Percentiles rank a stretch among this genome's conserved stretches.
Evolutionary conservation across 2,329 filamentous ascomycete genomes (phyloP).

Genomic region (Sarocladium brachiariae): DNA sequence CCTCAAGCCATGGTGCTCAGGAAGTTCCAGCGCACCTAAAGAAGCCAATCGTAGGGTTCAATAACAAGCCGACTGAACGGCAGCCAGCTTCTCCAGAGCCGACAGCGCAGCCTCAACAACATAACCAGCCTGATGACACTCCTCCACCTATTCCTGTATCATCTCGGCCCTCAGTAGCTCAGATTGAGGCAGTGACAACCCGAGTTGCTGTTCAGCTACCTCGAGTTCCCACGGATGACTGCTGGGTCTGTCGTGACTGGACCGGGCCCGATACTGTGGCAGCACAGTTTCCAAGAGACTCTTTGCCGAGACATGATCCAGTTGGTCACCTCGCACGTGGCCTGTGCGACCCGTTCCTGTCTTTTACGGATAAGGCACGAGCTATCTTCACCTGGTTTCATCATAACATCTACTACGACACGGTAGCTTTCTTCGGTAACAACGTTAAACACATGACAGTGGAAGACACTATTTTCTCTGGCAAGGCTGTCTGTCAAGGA

Average conservation of each 20-base stretch:
- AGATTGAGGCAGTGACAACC: constrained; percentile 39
- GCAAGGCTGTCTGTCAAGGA: constrained; percentile 84
- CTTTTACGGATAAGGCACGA: constrained; percentile 81
- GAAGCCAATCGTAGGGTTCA: constrained; percentile 8
- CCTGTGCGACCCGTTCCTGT: constrained; percentile 73
- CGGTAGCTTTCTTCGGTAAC: constrained; percentile 68
- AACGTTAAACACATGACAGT: constrained; percentile 61
- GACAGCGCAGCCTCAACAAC: constrained; percentile 7
- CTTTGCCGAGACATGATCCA: constrained; percentile 58
- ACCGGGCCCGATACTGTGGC: constrained; percentile 73
- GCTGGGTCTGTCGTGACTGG: constrained; percentile 83
- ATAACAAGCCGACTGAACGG: constrained; percentile 3
- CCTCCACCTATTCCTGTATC: constrained; percentile 47
- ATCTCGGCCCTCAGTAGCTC: constrained; percentile 44
- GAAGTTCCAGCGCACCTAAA: constrained; percentile 7
- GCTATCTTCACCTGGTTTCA: constrained; percentile 94
- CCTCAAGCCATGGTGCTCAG: neutral
- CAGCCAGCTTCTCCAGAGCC: constrained; percentile 8
- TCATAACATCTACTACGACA: constrained; percentile 86
- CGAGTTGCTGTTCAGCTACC: constrained; percentile 20
- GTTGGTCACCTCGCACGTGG: constrained; percentile 70
- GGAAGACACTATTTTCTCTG: constrained; percentile 65
- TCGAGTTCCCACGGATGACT: constrained; percentile 32
- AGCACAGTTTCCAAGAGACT: constrained; percentile 64
- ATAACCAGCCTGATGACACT: constrained; percentile 21